Base-by-base conservation (phyloP, 805 yeast species). In the Metschnikowia borealis region DNA sequence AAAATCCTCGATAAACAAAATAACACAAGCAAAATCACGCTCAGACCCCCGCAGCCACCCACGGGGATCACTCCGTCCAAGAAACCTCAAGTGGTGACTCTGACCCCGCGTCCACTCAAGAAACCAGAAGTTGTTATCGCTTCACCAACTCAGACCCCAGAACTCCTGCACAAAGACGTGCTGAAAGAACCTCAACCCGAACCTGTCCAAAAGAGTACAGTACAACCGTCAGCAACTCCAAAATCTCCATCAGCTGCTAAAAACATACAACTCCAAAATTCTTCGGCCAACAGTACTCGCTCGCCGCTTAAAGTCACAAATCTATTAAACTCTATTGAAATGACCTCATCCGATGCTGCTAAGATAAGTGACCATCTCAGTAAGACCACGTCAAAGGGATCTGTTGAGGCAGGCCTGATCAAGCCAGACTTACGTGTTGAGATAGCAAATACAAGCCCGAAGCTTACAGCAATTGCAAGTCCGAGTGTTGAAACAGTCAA, bases 101-200 rank as follows among this genome's bases (percentile, higher is more conserved):
- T 53, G 56, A 50, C 56, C n/a, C 56, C 56, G 2, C 40, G 45
- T 10, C 38, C 45, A n/a, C 29, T 20, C 18, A 10, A 32, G n/a
- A 21, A 13, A 21, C 38, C 38, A n/a, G 37, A 33, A n/a, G 18
- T 11, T n/a, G 38, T 10, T n/a, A 17, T 14, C 6, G 23, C 15
- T 18, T 42, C 38, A 6, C 20, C 38, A 14, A 14, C n/a, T n/a
- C 31, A 42, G 20, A 8, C 38, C 37, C 11, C 38, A 2, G 14
- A 13, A 7, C 6, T 33, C 6, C 20, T 29, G 32, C 34, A 29
- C 20, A 15, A 39, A 15, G 34, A 26, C 8, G 20, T 26, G 8
- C 17, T 14, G 6, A 26, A 38, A 14, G 31, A 38, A 8, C 8
- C 14, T 5, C 17, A 23, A 8, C 18, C 15, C 8, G 13, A 23